A percentile compares a stretch with the other conserved stretches of the same genome.
These are phyloP conservation scores for Clitopilus passeckerianus DNA, from an alignment of 768 basidiomycete species.

Conservation along the genomic window DNA sequence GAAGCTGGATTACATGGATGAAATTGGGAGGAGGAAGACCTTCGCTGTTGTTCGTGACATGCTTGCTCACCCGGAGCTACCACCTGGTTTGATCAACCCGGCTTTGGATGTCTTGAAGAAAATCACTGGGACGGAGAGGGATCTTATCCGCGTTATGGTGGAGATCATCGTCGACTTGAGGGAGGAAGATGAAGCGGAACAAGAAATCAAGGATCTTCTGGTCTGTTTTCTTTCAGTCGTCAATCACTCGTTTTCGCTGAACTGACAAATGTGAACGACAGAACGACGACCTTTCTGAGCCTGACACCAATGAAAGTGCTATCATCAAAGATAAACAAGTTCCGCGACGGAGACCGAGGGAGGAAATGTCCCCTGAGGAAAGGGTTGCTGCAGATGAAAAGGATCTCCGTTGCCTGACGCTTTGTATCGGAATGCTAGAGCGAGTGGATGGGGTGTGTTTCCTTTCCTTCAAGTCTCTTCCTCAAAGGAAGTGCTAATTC, in stretches of 20 bases:
- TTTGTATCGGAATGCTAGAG: conserved; percentile 87
- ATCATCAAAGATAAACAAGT: conserved; percentile 23
- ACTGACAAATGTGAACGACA: neutral
- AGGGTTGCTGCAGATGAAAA: conserved; percentile 58
- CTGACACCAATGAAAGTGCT: conserved; percentile 20
- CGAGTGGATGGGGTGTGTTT: conserved; percentile 75
- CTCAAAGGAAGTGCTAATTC: conserved; percentile 1
- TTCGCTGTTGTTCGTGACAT: conserved; percentile 91
- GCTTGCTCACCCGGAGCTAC: conserved; percentile 79
- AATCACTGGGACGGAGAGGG: conserved; percentile 79
- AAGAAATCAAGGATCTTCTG: conserved; percentile 21
- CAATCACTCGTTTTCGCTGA: neutral
- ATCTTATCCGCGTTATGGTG: conserved; percentile 83
- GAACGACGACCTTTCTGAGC: conserved; percentile 18
- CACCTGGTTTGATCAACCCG: conserved; percentile 69
- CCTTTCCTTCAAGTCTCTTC: neutral
- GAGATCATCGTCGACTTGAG: conserved; percentile 80
- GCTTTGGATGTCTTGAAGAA: conserved; percentile 85
- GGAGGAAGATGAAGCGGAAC: conserved; percentile 32
- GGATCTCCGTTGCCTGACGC: conserved; percentile 76
- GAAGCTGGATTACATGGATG: conserved; percentile 88
- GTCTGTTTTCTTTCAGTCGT: conserved; percentile 4
- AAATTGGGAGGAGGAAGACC: conserved; percentile 89
- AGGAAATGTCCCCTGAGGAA: conserved; percentile 61
- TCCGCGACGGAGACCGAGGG: conserved; percentile 42